Percentiles rank a stretch among this genome's conserved stretches.
phyloP scores from a whole-genome alignment of 805 yeast species.

The Suhomyces canberraensis region DNA sequence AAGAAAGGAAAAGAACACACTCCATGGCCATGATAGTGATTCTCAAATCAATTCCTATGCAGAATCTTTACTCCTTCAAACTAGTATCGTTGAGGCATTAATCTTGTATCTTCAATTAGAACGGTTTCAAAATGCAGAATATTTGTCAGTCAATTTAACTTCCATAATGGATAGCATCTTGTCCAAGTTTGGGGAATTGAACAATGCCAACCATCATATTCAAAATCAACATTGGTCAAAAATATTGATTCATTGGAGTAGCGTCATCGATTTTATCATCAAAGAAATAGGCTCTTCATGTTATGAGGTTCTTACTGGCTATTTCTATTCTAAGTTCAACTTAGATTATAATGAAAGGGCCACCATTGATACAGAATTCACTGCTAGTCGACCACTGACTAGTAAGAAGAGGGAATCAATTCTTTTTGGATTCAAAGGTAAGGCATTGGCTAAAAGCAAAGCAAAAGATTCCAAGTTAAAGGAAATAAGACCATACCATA shows the following conservation, averaged over 20 bases:
- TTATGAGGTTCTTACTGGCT: constrained; percentile 35
- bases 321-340: constrained; percentile 28
- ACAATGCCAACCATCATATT: constrained; percentile 21
- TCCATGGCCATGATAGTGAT: constrained; percentile 25
- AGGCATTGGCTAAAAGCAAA: constrained; percentile 14
- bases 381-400: background rate
- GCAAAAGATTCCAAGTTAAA: constrained; percentile 14
- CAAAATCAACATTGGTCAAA: constrained; percentile 33
- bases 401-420: constrained; percentile 20
- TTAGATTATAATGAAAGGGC: constrained; percentile 7
- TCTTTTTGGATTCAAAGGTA: constrained; percentile 26
- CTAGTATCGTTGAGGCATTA: constrained; percentile 32
- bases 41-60: constrained; percentile 18
- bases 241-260: constrained; percentile 26
- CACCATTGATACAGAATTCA: background rate
- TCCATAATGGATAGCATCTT: constrained; percentile 29
- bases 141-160: constrained; percentile 24
- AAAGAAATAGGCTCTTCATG: constrained; percentile 36
- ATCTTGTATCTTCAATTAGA: constrained; percentile 38
- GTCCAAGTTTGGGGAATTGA: constrained; percentile 25
- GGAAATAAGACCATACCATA: constrained; percentile 28
- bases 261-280: constrained; percentile 27
- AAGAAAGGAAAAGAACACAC: constrained; percentile 20
- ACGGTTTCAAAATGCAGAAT: constrained; percentile 39
- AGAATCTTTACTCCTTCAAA: constrained; percentile 22